Percentiles rank a stretch among this genome's conserved stretches.
phyloP scores from a whole-genome alignment of 441 rosid genomes.

The Kokia cookei region DNA sequence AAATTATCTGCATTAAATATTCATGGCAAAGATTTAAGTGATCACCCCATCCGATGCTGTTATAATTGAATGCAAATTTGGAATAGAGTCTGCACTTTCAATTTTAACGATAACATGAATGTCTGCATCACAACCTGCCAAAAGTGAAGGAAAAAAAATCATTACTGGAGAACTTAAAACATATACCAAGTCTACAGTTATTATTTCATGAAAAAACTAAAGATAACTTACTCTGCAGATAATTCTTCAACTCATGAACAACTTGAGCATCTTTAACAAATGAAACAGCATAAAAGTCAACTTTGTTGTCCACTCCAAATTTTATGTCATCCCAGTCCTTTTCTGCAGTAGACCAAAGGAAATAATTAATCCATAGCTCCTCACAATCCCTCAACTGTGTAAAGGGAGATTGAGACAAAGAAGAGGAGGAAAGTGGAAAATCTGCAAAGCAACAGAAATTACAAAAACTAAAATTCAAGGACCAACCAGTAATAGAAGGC shows the following conservation, averaged over 20 bases:
- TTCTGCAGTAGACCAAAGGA: conserved; percentile 39
- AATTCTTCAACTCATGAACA: conserved; percentile 92
- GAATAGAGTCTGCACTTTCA: conserved; percentile 97
- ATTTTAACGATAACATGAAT: conserved; percentile 93
- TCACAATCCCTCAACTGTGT: neutral
- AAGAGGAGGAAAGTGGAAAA: neutral
- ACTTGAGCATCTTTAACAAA: conserved; percentile 98
- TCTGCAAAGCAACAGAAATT: neutral
- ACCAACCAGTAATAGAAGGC: conserved; percentile 93
- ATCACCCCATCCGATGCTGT: conserved; percentile 98
- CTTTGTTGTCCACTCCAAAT: conserved; percentile 91
- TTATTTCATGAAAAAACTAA: neutral
- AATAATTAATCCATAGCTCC: conserved; percentile 3
- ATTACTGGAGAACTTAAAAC: neutral
- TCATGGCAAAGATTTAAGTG: conserved; percentile 17
- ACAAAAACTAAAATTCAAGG: conserved; percentile 5
- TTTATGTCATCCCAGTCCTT: conserved; percentile 99
- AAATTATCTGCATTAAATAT: conserved; percentile 3
- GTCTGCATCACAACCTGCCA: conserved; percentile 75
- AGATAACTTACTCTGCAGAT: conserved; percentile 52
- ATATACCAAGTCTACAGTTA: neutral
- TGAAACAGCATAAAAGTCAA: conserved; percentile 94
- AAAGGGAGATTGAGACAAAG: neutral
- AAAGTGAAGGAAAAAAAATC: conserved; percentile 14
- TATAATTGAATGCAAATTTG: conserved; percentile 90